Conservation (phyloP, 2,329 filamentous ascomycete genomes). For the Penicillium frequentans region DNA sequence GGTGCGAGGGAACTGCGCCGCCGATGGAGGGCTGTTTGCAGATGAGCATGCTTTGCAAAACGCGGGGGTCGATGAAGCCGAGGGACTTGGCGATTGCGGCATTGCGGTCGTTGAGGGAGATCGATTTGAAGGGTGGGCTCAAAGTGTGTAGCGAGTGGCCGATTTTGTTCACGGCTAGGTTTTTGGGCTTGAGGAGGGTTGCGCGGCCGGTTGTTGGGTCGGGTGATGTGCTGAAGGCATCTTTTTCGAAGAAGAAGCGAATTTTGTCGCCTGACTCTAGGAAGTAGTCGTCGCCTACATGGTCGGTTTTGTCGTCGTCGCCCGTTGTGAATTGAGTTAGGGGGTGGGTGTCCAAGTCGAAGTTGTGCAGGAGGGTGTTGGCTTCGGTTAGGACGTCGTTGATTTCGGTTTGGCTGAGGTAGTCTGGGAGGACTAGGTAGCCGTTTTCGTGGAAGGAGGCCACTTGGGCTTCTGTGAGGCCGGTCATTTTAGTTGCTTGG, state of each 20-base stretch:
- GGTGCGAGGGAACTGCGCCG: slow-evolving; percentile 84
- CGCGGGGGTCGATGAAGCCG: slow-evolving; percentile 72
- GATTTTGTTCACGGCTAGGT: slow-evolving; percentile 85
- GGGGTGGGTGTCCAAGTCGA: slow-evolving; percentile 80
- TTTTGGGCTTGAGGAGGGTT: slow-evolving; percentile 72
- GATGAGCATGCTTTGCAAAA: slow-evolving; percentile 95
- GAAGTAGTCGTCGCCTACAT: slow-evolving; percentile 95
- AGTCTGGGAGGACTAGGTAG: slow-evolving; percentile 82
- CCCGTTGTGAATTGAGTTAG: slow-evolving; percentile 94
- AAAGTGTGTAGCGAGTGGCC: slow-evolving; percentile 73
- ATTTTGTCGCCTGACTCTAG: slow-evolving; percentile 85
- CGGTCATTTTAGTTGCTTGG: slow-evolving; percentile 33
- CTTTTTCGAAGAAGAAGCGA: slow-evolving; percentile 96
- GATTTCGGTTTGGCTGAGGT: slow-evolving; percentile 67
- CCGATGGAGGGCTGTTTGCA: slow-evolving; percentile 98
- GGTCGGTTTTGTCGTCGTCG: slow-evolving; percentile 62
- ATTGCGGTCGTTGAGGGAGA: slow-evolving; percentile 51
- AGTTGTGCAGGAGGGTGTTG: slow-evolving; percentile 68
- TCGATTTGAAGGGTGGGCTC: slow-evolving; percentile 63
- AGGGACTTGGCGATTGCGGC: slow-evolving; percentile 67
- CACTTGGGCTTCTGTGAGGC: slow-evolving; percentile 72
- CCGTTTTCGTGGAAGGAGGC: slow-evolving; percentile 75
- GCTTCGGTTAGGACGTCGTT: slow-evolving; percentile 72
- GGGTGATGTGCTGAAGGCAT: slow-evolving; percentile 54
- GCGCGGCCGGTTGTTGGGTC: slow-evolving; percentile 52